Evolutionary conservation across 208 protist species (phyloP).

Genomic region (Histomonas meleagridis): DNA sequence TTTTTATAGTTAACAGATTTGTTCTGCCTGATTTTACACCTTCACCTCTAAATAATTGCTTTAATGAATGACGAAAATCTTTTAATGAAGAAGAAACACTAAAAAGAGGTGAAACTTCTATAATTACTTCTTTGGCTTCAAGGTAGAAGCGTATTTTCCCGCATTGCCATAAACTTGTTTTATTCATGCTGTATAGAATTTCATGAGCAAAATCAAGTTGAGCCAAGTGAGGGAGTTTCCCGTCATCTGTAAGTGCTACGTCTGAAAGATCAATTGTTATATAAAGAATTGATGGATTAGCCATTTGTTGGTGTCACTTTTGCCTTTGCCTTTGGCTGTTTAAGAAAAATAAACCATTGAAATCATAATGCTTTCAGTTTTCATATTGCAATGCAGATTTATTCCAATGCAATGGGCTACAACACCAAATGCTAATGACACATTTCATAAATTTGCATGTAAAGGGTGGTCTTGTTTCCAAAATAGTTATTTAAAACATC

Average conservation of each 20-base stretch:
- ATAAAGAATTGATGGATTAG: too few relatives aligned
- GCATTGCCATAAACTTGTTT: neutral
- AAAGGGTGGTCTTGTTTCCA: neutral
- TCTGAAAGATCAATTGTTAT: too few relatives aligned
- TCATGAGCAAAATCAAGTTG: neutral
- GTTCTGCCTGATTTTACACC: neutral
- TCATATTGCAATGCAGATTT: too few relatives aligned
- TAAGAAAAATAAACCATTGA: too few relatives aligned
- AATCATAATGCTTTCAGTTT: too few relatives aligned
- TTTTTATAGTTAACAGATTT: neutral
- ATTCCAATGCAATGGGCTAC: neutral
- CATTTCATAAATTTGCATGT: neutral
- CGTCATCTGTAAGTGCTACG: too few relatives aligned
- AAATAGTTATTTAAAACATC: neutral
- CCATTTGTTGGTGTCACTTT: too few relatives aligned
- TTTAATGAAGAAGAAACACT: neutral
- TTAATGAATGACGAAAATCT: neutral
- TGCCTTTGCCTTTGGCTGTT: too few relatives aligned
- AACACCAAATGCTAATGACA: neutral
- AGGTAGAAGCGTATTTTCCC: neutral
- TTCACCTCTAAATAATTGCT: neutral
- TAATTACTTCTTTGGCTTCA: neutral
- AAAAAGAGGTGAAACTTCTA: neutral
- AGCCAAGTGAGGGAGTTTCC: too few relatives aligned
- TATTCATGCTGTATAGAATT: constrained; percentile 1